A percentile compares a stretch with the other conserved stretches of the same genome.
These are phyloP conservation scores for Oryza officinalis DNA, from an alignment of 176 grass and related monocot species.

Conservation along the genomic window DNA sequence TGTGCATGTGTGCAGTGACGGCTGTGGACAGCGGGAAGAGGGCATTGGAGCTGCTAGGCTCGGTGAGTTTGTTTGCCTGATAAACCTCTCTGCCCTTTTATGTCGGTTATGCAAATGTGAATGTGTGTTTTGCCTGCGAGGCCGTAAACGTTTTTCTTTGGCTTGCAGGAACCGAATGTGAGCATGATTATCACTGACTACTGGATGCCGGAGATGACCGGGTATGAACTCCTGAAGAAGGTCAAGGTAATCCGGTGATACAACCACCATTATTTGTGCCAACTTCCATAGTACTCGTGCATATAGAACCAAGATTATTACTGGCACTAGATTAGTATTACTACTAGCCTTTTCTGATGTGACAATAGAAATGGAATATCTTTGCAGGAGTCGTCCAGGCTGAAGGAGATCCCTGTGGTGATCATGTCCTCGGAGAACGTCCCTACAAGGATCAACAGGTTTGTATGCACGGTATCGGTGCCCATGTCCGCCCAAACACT, in stretches of 20 bases:
- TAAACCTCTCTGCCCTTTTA: background rate
- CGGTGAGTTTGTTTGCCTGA: constrained; percentile 31
- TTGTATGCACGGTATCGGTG: background rate
- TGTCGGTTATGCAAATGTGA: too few relatives aligned
- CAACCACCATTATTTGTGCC: too few relatives aligned
- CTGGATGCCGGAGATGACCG: constrained; percentile 98
- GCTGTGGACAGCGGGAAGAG: constrained; percentile 93
- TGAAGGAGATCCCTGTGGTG: constrained; percentile 82
- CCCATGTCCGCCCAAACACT: background rate
- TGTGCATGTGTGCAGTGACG: constrained; percentile 53
- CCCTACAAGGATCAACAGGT: constrained; percentile 79
- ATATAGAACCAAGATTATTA: background rate
- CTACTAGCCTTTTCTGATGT: background rate
- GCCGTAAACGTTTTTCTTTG: background rate
- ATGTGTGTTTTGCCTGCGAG: background rate
- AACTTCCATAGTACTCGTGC: background rate
- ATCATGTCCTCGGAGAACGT: constrained; percentile 99
- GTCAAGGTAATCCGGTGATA: constrained; percentile 54
- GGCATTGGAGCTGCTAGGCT: constrained; percentile 74
- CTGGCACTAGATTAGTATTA: background rate
- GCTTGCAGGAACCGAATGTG: constrained; percentile 76
- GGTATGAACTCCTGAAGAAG: constrained; percentile 92
- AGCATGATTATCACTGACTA: constrained; percentile 98
- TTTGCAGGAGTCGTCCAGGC: constrained; percentile 70
- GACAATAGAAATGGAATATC: background rate